These are phyloP conservation scores for Nicotiana obtusifolia DNA, from an alignment of 257 asterid species.

Conservation along the genomic window DNA sequence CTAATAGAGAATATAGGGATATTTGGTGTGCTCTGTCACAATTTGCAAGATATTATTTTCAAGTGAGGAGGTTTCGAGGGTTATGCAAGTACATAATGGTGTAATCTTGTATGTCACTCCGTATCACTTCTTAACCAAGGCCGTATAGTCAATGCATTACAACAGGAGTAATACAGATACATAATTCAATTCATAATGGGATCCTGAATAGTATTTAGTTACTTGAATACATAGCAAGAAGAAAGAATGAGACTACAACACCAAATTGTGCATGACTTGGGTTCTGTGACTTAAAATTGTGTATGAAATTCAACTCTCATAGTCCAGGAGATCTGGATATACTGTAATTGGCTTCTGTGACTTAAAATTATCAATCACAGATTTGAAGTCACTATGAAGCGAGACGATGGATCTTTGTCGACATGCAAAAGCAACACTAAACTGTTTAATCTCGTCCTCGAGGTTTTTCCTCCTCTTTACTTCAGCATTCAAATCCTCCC, in stretches of 20 bases:
- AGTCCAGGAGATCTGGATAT: constrained; percentile 66
- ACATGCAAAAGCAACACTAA: constrained; percentile 48
- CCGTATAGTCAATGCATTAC: too few relatives aligned
- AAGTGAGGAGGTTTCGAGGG: neutral
- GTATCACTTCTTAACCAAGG: too few relatives aligned
- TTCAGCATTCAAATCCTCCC: constrained; percentile 54
- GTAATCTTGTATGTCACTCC: neutral
- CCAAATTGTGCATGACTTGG: neutral
- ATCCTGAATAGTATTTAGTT: neutral
- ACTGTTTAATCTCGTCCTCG: constrained; percentile 65
- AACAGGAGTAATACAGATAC: neutral
- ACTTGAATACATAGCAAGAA: neutral
- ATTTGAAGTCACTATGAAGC: constrained; percentile 54
- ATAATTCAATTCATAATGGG: neutral
- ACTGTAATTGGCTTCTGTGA: constrained; percentile 38
- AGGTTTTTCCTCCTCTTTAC: constrained; percentile 61
- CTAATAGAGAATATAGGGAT: neutral
- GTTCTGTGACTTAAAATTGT: neutral
- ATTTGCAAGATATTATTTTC: neutral
- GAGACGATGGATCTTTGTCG: constrained; percentile 53
- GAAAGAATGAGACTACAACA: neutral
- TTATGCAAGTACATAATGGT: neutral
- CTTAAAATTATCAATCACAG: constrained; percentile 51
- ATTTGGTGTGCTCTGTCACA: neutral
- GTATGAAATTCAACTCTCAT: constrained; percentile 16